A percentile compares a stretch with the other conserved stretches of the same genome.
Conservation (phyloP, 2,329 filamentous ascomycete species). For the Pezicula carpinea region DNA sequence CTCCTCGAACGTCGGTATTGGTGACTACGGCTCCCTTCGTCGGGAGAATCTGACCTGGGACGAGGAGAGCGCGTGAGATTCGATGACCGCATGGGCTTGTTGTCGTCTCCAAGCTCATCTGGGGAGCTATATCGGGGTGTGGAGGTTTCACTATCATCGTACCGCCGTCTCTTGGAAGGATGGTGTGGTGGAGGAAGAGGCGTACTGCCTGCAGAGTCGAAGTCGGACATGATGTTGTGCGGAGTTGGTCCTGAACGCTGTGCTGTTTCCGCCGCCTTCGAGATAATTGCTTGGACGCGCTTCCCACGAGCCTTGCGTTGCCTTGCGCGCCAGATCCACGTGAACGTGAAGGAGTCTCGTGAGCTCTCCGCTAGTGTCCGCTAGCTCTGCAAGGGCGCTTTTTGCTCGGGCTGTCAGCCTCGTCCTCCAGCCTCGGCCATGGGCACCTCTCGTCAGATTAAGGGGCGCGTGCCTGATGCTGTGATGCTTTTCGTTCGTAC, state of each 20-base stretch:
- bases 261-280: too few relatives aligned
- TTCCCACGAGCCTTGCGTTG: too few relatives aligned
- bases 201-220: conserved; percentile 20
- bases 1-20: conserved; percentile 10
- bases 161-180: conserved; percentile 22
- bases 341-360: too few relatives aligned
- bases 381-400: too few relatives aligned
- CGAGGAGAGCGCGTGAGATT: conserved; percentile 18
- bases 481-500: background rate
- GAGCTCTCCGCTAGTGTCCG: too few relatives aligned
- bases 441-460: too few relatives aligned
- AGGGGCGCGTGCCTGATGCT: background rate
- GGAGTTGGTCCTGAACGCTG: background rate
- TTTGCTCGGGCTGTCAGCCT: too few relatives aligned
- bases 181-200: conserved; percentile 10
- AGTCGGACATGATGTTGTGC: conserved; percentile 19
- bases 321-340: too few relatives aligned
- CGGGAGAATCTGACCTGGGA: conserved; percentile 19
- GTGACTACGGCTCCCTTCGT: conserved; percentile 13
- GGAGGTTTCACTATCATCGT: conserved; percentile 35
- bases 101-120: conserved; percentile 32
- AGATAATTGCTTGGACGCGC: too few relatives aligned
- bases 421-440: too few relatives aligned
- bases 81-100: conserved; percentile 30
- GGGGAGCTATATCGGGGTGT: conserved; percentile 40